Evolutionary conservation across 192 early-diverging fungal species (phyloP).

Genomic region (Fimicolochytrium jonesii): DNA sequence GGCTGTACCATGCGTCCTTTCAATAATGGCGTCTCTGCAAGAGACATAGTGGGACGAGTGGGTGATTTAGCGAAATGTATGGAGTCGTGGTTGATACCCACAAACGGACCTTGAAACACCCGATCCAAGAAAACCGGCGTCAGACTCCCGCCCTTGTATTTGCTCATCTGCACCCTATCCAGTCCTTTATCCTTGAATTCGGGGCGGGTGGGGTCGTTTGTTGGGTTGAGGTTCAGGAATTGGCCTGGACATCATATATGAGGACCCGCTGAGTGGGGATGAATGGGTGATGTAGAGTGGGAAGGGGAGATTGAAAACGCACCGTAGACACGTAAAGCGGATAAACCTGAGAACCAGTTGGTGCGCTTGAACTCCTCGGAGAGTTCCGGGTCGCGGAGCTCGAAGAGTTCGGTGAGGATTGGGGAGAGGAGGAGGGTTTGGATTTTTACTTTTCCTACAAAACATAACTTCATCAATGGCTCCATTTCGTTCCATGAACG

Average conservation of each 20-base stretch:
- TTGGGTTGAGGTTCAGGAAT: conserved; percentile 44
- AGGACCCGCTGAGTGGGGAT: neutral
- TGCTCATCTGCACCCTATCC: conserved; percentile 30
- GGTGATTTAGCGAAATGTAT: neutral
- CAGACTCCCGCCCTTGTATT: conserved; percentile 41
- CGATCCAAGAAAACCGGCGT: conserved; percentile 48
- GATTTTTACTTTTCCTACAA: conserved; percentile 41
- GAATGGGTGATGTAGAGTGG: neutral
- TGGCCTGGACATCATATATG: conserved; percentile 26
- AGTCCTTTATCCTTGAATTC: neutral
- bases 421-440: conserved; percentile 44
- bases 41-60: neutral
- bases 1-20: no score
- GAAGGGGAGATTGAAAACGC: neutral
- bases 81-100: no score
- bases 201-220: neutral
- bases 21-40: neutral
- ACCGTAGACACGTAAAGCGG: conserved; percentile 39
- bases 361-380: conserved; percentile 29
- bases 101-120: conserved; percentile 39
- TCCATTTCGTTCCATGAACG: no score
- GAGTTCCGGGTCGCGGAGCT: conserved; percentile 47
- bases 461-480: no score
- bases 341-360: conserved; percentile 52
- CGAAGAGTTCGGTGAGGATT: conserved; percentile 50